These are phyloP conservation scores for Limonium bicolor DNA, from an alignment of 148 eudicot species.

Conservation along the genomic window DNA sequence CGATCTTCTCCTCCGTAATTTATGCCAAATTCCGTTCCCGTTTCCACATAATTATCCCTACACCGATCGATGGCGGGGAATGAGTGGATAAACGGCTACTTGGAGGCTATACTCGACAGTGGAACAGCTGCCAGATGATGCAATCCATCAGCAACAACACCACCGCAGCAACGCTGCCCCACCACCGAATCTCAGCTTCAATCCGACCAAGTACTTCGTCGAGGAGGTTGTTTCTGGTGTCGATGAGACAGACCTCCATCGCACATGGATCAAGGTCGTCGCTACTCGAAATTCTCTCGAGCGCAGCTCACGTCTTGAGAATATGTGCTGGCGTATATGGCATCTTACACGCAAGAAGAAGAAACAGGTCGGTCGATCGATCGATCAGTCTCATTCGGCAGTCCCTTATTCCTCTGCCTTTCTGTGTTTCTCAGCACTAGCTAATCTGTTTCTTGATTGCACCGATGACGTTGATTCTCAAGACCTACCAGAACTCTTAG, in stretches of 20 bases:
- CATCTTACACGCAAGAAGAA: conserved; percentile 77
- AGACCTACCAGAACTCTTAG: too few relatives aligned
- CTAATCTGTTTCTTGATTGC: too few relatives aligned
- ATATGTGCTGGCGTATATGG: conserved; percentile 86
- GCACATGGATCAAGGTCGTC: conserved; percentile 76
- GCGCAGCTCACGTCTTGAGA: conserved; percentile 60
- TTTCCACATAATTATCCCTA: too few relatives aligned
- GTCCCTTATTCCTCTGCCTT: too few relatives aligned
- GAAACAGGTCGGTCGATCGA: conserved; percentile 20
- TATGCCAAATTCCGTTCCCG: too few relatives aligned
- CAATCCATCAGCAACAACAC: too few relatives aligned
- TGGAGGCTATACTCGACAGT: conserved; percentile 59
- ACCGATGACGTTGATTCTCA: too few relatives aligned
- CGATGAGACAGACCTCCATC: conserved; percentile 47
- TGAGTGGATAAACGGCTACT: conserved; percentile 74
- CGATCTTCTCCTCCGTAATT: too few relatives aligned
- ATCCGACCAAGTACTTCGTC: conserved; percentile 60
- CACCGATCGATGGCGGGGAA: conserved; percentile 82
- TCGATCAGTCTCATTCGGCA: too few relatives aligned
- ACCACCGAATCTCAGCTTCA: too few relatives aligned
- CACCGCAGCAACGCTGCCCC: too few relatives aligned
- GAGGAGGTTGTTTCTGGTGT: conserved; percentile 67
- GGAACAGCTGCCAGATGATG: conserved; percentile 30
- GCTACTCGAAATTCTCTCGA: conserved; percentile 56
- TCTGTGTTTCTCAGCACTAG: too few relatives aligned